Percentiles rank a stretch among this genome's conserved stretches.
Conservation (phyloP, 257 asterid species). For the Mentha longifolia region DNA sequence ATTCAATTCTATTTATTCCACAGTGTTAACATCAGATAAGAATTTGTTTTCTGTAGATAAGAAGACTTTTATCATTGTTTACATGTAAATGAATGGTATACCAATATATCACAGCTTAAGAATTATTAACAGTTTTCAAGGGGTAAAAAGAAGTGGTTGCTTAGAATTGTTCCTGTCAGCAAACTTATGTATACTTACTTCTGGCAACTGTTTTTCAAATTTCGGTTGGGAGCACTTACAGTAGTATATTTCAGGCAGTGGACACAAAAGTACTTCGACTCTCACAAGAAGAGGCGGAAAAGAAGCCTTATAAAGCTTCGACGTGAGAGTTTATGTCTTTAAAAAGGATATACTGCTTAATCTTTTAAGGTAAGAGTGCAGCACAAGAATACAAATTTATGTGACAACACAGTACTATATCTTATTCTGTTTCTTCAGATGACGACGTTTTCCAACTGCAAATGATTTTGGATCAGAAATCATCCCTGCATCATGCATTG, state of each 20-base stretch:
- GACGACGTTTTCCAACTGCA: no score
- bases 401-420: no score
- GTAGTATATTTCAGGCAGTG: conserved; percentile 65
- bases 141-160: neutral
- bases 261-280: conserved; percentile 92
- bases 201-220: conserved; percentile 4
- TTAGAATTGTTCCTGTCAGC: neutral
- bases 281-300: conserved; percentile 77
- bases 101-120: conserved; percentile 4
- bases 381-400: no score
- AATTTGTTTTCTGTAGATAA: conserved; percentile 62
- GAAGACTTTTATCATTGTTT: conserved; percentile 70
- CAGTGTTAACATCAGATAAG: conserved; percentile 3
- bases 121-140: neutral
- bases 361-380: no score
- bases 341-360: no score
- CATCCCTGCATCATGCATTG: no score
- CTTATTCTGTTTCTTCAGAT: no score
- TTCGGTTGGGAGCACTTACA: conserved; percentile 14
- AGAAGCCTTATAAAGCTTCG: conserved; percentile 97
- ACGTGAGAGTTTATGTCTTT: no score
- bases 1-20: conserved; percentile 1
- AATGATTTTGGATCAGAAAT: no score
- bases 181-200: conserved; percentile 8
- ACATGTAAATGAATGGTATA: conserved; percentile 83